Conservation (phyloP, 805 yeast genomes). For the Nakazawaea ishiwadae region DNA sequence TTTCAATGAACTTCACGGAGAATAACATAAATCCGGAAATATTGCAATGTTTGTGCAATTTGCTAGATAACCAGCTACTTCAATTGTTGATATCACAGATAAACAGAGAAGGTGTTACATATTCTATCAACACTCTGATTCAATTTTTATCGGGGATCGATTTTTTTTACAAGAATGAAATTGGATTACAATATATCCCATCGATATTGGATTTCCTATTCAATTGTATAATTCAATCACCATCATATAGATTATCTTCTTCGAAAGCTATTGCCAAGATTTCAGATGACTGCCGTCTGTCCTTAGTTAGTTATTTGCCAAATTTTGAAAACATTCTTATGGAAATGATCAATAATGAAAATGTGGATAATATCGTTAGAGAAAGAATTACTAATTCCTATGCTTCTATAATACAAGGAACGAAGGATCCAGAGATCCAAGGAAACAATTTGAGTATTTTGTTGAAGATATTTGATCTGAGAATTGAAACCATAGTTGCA, state of each 20-base stretch:
- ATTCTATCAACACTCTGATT: conserved; percentile 45
- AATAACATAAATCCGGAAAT: conserved; percentile 23
- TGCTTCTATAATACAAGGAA: conserved; percentile 56
- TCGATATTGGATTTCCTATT: conserved; percentile 48
- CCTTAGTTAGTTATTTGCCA: conserved; percentile 37
- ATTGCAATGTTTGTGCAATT: conserved; percentile 16
- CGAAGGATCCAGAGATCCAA: conserved; percentile 42
- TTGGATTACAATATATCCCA: conserved; percentile 42
- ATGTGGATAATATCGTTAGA: conserved; percentile 41
- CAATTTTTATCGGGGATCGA: conserved; percentile 55
- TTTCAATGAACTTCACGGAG: conserved; percentile 48
- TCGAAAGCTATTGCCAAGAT: conserved; percentile 56
- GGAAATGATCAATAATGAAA: conserved; percentile 38
- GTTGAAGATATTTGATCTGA: conserved; percentile 19
- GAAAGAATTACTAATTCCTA: conserved; percentile 59
- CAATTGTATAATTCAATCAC: conserved; percentile 26
- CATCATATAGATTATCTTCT: conserved; percentile 29
- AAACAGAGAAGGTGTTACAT: conserved; percentile 1
- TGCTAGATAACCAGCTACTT: conserved; percentile 28
- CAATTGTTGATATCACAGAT: conserved; percentile 13
- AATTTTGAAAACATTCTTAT: conserved; percentile 43
- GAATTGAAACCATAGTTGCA: conserved; percentile 15
- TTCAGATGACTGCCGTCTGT: conserved; percentile 47
- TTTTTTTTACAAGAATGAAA: conserved; percentile 47
- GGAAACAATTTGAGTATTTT: conserved; percentile 23